Base-by-base conservation (phyloP, 768 basidiomycete genomes). In the Hypholoma sublateritium region DNA sequence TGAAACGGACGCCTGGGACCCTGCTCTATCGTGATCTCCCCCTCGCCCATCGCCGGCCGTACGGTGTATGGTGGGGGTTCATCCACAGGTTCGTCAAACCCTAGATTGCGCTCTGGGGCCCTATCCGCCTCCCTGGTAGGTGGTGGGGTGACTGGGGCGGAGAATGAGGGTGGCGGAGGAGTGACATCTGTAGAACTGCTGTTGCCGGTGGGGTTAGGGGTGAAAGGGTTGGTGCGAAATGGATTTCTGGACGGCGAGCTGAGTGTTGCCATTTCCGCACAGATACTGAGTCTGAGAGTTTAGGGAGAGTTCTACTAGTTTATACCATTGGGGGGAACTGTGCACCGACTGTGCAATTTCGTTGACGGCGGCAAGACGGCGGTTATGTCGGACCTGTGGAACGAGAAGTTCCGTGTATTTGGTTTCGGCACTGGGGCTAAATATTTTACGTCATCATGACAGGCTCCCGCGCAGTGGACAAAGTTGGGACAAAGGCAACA, bases 1-100 rank as follows among this genome's bases (percentile, higher is more conserved):
- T 87, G 86, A 62, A 87, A 90, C 0, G 89, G 86, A 12, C 87
- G 64, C 4, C 70, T 53, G 0, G 89, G 89, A 0, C 90, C 89
- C 17, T 79, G 70, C 53, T 88, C 83, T 2, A 91, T 58, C 0
- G 86, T 83, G 1, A 76, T 70, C 65, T 92, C 90, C 13, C 88
- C 90, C 2, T 79, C 72, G 44, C 68, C 61, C 16, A 74, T 46
- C 46, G 85, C 78, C 3, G 89, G 80, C 1, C 77, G 60, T 0
- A 82, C 72, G 0, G 88, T 88, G 63, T 91, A 92, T 0, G 89
- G 83, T 0, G 90, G 90, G 0, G 89, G 89, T 17, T 86, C 84
- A n/a, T 85, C 86, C n/a, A 64, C 41, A 9, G 52, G 55, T 14
- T 49, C 50, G 2, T 72, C 67, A 24, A 79, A 59, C 12, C 62